Evolutionary conservation across 1,284 basidiomycete species (phyloP).

Genomic region (Tremellales sp.): DNA sequence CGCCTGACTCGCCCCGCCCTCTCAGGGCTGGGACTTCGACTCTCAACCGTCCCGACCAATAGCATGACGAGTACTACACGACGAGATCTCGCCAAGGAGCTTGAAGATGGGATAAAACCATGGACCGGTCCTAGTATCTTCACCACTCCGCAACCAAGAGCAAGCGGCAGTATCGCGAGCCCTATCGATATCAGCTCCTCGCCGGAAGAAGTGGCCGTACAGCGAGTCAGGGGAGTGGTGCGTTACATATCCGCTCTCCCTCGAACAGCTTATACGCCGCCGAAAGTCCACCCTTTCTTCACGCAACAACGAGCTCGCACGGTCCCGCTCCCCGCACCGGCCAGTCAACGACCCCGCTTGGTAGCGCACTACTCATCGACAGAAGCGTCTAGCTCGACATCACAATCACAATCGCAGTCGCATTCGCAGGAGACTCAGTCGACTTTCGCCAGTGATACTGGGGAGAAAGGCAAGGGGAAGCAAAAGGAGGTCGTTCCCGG

Average conservation of each 20-base stretch:
- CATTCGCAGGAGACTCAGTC: not conserved
- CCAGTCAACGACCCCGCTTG: slow-evolving; percentile 14
- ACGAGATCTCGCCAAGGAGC: not conserved
- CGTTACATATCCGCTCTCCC: slow-evolving; percentile 14
- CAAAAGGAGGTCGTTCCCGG: not conserved
- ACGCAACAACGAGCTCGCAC: too few species aligned
- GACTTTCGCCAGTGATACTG: not conserved
- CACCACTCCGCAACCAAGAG: not conserved
- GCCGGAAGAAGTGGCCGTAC: not conserved
- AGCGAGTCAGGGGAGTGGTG: slow-evolving; percentile 17
- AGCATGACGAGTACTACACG: too few species aligned
- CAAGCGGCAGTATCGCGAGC: slow-evolving; percentile 13
- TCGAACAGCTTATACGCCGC: slow-evolving; percentile 24
- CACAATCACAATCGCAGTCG: not conserved
- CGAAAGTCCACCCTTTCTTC: slow-evolving; percentile 29
- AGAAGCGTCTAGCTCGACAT: slow-evolving; percentile 3
- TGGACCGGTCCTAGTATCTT: slow-evolving; percentile 11
- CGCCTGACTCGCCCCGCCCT: too few species aligned
- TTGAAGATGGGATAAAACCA: slow-evolving; percentile 4
- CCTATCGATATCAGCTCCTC: slow-evolving; percentile 20
- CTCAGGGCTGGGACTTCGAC: too few species aligned
- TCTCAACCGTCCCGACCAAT: too few species aligned
- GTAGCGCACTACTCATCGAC: slow-evolving; percentile 23
- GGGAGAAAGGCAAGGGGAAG: not conserved
- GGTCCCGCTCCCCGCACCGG: slow-evolving; percentile 10